These are phyloP conservation scores for Populus tremula DNA, from an alignment of 345 rosid genomes.

Conservation along the genomic window DNA sequence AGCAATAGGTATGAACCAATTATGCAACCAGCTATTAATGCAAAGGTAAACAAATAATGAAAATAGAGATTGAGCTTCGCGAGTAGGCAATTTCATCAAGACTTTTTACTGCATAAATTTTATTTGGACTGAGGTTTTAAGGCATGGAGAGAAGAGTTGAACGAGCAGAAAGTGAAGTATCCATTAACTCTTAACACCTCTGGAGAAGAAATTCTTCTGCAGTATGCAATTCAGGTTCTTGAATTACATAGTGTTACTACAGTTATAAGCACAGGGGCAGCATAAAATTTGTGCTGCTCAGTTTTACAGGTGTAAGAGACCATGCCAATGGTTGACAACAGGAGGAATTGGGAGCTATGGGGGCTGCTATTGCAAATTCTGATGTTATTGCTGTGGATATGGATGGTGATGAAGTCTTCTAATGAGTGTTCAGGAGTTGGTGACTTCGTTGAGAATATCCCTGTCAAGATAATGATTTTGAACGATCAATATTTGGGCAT, in stretches of 20 bases:
- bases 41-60: too few relatives aligned
- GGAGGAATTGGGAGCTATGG: constrained; percentile 94
- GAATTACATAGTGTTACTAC: constrained; percentile 77
- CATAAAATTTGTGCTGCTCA: constrained; percentile 99
- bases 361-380: constrained; percentile 89
- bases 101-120: too few relatives aligned
- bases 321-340: constrained; percentile 88
- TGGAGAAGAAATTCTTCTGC: constrained; percentile 86
- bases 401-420: constrained; percentile 93
- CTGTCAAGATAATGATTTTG: constrained; percentile 67
- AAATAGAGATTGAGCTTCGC: too few relatives aligned
- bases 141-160: constrained; percentile 69
- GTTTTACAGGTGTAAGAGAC: constrained; percentile 75
- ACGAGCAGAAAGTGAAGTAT: constrained; percentile 58
- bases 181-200: constrained; percentile 74
- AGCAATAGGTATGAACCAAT: too few relatives aligned
- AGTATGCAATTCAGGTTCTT: constrained; percentile 78
- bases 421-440: constrained; percentile 91
- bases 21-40: too few relatives aligned
- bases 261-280: constrained; percentile 82
- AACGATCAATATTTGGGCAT: constrained; percentile 95
- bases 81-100: too few relatives aligned
- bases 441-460: constrained; percentile 80
- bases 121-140: constrained; percentile 80
- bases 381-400: constrained; percentile 77